These are phyloP conservation scores for Borealophlyctis nickersoniae DNA, from an alignment of 192 early-diverging fungal species.

Conservation along the genomic window DNA sequence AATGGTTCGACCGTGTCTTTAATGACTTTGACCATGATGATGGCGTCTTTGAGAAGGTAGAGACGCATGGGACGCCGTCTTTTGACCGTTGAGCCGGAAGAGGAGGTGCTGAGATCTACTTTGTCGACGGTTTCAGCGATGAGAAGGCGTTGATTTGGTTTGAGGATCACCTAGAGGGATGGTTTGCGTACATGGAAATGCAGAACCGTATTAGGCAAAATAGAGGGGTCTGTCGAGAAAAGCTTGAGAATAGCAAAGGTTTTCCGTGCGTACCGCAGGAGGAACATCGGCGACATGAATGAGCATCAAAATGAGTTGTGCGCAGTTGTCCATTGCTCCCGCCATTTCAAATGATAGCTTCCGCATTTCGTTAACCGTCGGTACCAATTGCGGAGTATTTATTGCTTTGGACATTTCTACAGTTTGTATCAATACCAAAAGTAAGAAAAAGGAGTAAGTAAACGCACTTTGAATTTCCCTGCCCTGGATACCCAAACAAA, in stretches of 20 bases:
- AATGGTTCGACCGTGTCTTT: conserved; percentile 9
- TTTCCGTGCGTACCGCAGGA: conserved; percentile 9
- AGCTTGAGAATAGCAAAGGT: background rate
- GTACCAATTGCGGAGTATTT: background rate
- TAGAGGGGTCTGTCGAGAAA: background rate
- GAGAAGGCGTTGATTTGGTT: conserved; percentile 11
- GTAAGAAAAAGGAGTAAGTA: background rate
- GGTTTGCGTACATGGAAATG: background rate
- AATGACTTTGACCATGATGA: conserved; percentile 21
- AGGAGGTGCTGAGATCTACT: conserved; percentile 16
- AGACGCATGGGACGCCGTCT: conserved; percentile 18
- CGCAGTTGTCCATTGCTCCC: conserved; percentile 7
- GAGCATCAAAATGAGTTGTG: conserved; percentile 18
- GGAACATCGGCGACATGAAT: conserved; percentile 21
- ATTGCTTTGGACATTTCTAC: conserved; percentile 19
- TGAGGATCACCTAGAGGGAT: conserved; percentile 16
- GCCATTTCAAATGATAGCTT: conserved; percentile 17
- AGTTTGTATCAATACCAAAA: too few species aligned
- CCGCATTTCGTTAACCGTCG: background rate
- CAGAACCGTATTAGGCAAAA: too few species aligned
- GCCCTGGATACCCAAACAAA: too few species aligned
- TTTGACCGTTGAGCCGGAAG: conserved; percentile 7
- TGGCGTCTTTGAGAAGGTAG: conserved; percentile 22
- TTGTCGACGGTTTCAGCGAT: conserved; percentile 22
- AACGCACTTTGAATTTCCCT: background rate